Evolutionary conservation across 2,329 filamentous ascomycete species (phyloP), one percentile per base, ranked within the genome.

Genomic region (Septoria petroselini): DNA sequence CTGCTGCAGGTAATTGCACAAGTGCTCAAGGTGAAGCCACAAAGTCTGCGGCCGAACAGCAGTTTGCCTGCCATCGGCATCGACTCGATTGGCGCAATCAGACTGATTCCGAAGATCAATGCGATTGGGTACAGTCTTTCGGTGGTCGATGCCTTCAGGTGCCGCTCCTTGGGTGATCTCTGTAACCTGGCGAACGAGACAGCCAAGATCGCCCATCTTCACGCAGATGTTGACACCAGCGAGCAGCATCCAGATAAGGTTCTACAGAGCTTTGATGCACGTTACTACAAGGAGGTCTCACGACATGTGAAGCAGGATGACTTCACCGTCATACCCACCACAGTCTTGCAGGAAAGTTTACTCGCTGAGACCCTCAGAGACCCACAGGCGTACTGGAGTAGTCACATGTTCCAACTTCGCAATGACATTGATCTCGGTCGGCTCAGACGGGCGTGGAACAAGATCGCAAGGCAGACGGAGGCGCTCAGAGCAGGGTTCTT

Each of bases 81-180:
- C 19, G 49, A 55, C 53, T 55, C 53, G 2, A 55, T 55, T 19
- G 53, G 43, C 11, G 53, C 53, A 1, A 55, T 55, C 38, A 38
- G 40, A 34, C 47, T 54, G 19, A 41, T 54, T 11, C 52, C 52
- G 6, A 54, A 54, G 42, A 50, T 54, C 25, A 54, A 54, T 23
- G 43, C 47, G 3, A 30, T 50, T 12, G 52, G 52, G 14, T 48
- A 41, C 27, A 42, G 40, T 7, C 38, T 54, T 7, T 46, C 52
- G 17, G 40, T 54, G 11, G 42, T 54, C 1, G 52, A 54, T 44
- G 48, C 48, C 5, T 54, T 54, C 34, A 46, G 51, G 29, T 54
- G 52, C 21, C 47, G 48, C 21, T 47, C 47, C 3, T 29, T 54
- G 17, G 12, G 18, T 11, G 52, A 54, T 30, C 27, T 54, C 4